phyloP scores from a whole-genome alignment of 257 asterid species.

The Plantago elongata region DNA sequence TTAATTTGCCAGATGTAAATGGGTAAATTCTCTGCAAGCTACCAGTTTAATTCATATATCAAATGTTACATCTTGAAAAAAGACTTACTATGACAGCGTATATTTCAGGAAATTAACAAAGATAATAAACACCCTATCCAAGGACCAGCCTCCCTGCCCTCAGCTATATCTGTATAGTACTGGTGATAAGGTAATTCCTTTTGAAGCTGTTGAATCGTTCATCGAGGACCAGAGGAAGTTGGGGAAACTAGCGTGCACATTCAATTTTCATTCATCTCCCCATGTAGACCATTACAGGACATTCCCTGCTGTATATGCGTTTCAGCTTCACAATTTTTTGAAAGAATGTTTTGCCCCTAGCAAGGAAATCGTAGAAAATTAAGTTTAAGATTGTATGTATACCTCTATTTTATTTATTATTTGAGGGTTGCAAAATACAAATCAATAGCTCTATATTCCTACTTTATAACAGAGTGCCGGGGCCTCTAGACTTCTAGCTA shows the following conservation, averaged over 20 bases:
- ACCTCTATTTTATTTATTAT: no score
- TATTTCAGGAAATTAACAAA: slow-evolving; percentile 55
- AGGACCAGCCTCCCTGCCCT: slow-evolving; percentile 69
- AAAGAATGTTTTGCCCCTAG: slow-evolving; percentile 33
- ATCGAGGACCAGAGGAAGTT: slow-evolving; percentile 50
- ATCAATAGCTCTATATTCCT: no score
- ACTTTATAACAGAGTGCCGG: no score
- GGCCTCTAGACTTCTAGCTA: no score
- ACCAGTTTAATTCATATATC: background rate
- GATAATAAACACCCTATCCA: slow-evolving; percentile 37
- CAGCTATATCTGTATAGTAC: slow-evolving; percentile 79
- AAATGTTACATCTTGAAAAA: background rate
- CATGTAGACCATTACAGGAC: slow-evolving; percentile 87
- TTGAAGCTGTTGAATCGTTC: slow-evolving; percentile 52
- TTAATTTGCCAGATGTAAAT: slow-evolving; percentile 53
- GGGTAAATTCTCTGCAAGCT: slow-evolving; percentile 36
- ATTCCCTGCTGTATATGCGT: slow-evolving; percentile 47
- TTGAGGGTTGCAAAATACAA: no score
- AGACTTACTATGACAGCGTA: background rate
- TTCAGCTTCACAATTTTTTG: slow-evolving; percentile 50
- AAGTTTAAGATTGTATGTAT: no score
- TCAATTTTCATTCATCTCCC: slow-evolving; percentile 69
- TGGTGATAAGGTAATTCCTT: slow-evolving; percentile 77
- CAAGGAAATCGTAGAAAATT: slow-evolving; percentile 18
- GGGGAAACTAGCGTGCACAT: slow-evolving; percentile 46